Evolutionary conservation across 306 rosid genomes (phyloP), one percentile per base, ranked within the genome.

Genomic region (Castanopsis chinensis): DNA sequence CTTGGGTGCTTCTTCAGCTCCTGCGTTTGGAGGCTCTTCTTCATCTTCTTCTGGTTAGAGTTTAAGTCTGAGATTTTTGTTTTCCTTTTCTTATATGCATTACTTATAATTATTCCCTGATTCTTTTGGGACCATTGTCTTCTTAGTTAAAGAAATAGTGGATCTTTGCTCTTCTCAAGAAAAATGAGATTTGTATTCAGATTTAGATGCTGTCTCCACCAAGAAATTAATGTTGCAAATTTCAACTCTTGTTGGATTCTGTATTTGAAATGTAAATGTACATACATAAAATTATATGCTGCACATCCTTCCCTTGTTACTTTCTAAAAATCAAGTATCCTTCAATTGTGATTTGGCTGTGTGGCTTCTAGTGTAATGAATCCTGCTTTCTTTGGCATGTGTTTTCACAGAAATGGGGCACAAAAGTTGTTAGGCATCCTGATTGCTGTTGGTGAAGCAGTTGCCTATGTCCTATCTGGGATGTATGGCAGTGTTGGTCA

Each of bases 401-500:
- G 37, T 37, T 43, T 25, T 72, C 5, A 11, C 82, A 89, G 95
- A 55, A 89, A 89, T 83, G 93, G 95, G 33, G 94, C 93, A 25
- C 92, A 92, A 49, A 92, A 89, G 79, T 75, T 92, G 76, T 82
- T 90, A 86, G 95, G 97, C 23, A 92, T 92, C 80, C 79, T 92
- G 87, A 92, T 92, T 52, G 91, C 95, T 19, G 76, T 90, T 63
- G 97, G 95, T 60, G 91, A 90, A 80, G 97, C 93, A 1, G 91
- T 87, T 90, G 94, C 93, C 9, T 92, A 87, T 83, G 93, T 92
- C 56, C 86, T 86, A 71, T 90, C 93, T 21, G 94, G 91, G 54
- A 88, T 92, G 92, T 92, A 87, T 43, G 89, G 94, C 55, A 92
- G 97, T 20, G 97, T 92, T 59, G 87, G 90, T 75, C 97, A 92